Percentiles rank a stretch among this genome's conserved stretches.
phyloP scores from a whole-genome alignment of 192 early-diverging fungal genomes.

The Backusella macrospora region DNA sequence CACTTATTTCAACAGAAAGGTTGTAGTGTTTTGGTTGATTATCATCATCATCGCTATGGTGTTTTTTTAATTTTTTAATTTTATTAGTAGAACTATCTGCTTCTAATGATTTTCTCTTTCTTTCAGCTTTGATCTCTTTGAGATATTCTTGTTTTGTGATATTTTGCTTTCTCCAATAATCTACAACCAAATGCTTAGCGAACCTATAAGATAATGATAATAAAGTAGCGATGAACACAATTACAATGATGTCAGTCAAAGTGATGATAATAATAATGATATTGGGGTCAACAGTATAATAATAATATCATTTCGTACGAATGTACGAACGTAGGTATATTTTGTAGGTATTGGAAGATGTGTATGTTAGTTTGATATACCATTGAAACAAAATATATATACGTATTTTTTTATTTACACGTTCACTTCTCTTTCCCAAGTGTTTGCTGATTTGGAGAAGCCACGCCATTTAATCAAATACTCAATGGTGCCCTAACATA shows the following conservation, averaged over 20 bases:
- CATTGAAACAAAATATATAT: too few species aligned
- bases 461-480: conserved; percentile 9
- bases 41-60: background rate
- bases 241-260: too few species aligned
- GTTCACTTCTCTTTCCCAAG: conserved; percentile 9
- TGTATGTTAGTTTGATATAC: too few species aligned
- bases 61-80: background rate
- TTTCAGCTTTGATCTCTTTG: background rate
- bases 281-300: too few species aligned
- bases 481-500: conserved; percentile 6
- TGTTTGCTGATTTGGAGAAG: background rate
- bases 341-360: too few species aligned
- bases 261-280: too few species aligned
- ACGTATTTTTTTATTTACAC: background rate
- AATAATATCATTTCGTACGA: too few species aligned
- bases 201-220: background rate
- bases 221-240: background rate
- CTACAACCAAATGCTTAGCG: background rate
- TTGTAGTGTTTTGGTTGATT: background rate
- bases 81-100: background rate
- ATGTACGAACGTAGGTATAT: too few species aligned
- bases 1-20: background rate
- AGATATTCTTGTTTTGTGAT: background rate
- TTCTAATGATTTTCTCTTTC: background rate
- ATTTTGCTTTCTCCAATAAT: background rate